Percentiles rank a stretch among this genome's conserved stretches.
These are phyloP conservation scores for Cadophora malorum DNA, from an alignment of 2,329 filamentous ascomycete genomes.

Conservation along the genomic window DNA sequence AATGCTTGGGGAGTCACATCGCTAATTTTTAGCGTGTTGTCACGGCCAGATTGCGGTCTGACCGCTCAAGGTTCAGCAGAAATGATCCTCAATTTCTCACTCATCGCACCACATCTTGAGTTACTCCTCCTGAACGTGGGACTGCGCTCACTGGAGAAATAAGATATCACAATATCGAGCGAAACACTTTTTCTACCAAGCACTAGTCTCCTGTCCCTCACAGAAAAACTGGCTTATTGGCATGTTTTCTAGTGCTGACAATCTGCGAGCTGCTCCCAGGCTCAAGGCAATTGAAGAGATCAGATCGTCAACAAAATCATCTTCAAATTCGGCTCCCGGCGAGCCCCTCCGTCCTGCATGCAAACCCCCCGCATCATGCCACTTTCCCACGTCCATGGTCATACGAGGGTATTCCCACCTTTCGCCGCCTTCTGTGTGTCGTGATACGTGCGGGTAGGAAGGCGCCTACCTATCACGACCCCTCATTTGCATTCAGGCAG, in stretches of 20 bases:
- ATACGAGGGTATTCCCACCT: slow-evolving; percentile 25
- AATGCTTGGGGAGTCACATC: too few species aligned
- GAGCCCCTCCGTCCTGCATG: slow-evolving; percentile 14
- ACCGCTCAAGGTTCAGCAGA: not conserved
- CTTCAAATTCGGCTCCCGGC: slow-evolving; percentile 1
- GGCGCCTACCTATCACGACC: not conserved
- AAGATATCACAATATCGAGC: too few species aligned
- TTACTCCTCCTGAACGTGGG: not conserved
- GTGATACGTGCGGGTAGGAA: slow-evolving; percentile 9
- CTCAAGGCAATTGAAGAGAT: not conserved
- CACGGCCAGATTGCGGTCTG: too few species aligned
- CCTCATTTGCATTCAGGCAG: slow-evolving; percentile 19
- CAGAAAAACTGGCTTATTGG: too few species aligned
- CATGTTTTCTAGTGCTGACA: not conserved
- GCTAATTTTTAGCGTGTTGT: too few species aligned
- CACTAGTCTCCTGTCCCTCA: too few species aligned
- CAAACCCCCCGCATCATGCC: slow-evolving; percentile 26
- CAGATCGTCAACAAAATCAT: not conserved
- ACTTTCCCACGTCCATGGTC: slow-evolving; percentile 22
- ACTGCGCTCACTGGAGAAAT: too few species aligned
- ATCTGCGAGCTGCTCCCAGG: not conserved
- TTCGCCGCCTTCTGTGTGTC: not conserved
- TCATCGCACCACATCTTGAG: not conserved
- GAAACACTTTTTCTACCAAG: too few species aligned
- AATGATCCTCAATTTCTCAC: not conserved